phyloP scores from a whole-genome alignment of 139 green algal genomes.

The Chlorella sorokiniana region DNA sequence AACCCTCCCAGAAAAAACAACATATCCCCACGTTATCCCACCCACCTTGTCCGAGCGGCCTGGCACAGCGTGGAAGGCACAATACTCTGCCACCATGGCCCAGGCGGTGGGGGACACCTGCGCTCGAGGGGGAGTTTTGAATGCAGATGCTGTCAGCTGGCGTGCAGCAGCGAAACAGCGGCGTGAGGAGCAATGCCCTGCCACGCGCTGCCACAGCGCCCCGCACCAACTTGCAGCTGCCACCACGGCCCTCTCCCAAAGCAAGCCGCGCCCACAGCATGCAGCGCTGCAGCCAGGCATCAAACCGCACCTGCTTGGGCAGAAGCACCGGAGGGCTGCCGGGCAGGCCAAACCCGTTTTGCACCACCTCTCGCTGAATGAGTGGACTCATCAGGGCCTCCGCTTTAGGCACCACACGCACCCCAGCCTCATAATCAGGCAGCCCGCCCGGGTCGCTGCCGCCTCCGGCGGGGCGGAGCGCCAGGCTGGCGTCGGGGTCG shows the following conservation, averaged over 20 bases:
- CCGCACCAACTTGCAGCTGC: background rate
- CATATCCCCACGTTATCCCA: background rate
- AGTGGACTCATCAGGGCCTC: constrained; percentile 53
- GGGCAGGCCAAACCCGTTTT: constrained; percentile 39
- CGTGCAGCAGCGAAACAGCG: no score
- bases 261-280: background rate
- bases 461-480: no score
- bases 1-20: background rate
- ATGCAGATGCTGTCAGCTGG: background rate
- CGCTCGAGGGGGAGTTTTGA: background rate
- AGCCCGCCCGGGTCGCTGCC: background rate
- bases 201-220: no score
- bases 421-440: background rate
- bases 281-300: background rate
- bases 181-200: no score
- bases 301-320: constrained; percentile 64
- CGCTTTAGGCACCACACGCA: background rate
- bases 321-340: constrained; percentile 49
- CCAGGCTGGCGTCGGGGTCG: no score
- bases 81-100: constrained; percentile 64
- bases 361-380: constrained; percentile 60
- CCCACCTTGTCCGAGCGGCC: constrained; percentile 70
- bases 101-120: constrained; percentile 51
- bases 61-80: constrained; percentile 56
- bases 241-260: background rate